Base-by-base conservation (phyloP, 1,139 yeast genomes). In the Geotrichum phurueaensis region DNA sequence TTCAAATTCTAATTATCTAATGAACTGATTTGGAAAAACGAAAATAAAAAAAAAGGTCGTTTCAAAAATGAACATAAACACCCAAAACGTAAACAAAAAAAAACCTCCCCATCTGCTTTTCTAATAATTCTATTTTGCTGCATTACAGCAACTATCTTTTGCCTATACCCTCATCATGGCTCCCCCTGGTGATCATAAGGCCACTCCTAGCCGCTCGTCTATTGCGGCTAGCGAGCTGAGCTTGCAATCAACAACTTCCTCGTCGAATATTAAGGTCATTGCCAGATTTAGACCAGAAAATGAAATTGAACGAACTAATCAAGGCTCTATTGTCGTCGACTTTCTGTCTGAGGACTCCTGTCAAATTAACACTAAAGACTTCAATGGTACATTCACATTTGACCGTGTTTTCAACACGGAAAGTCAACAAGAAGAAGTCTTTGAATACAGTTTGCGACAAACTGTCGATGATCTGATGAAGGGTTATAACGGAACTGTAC, bases 401-500 rank as follows among this genome's bases (percentile, higher is more conserved):
- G 96, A 90, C 71, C 75, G 83, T 31, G 86, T 89, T 0, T 89
- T 89, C 67, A 81, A 76, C 27, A 76, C 79, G 1, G 69, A 71
- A 0, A 65, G 85, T 2, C 67, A 79, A 0, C 96, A 89, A 68
- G 67, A 70, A 6, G 85, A 85, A 12, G 75, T 91, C 2, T 89
- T 85, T 69, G 79, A 84, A 10, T 83, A 79, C 68, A 81, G 89
- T 1, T 79, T 87, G 18, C 71, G 75, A 54, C 82, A 79, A 53
- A 84, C 84, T 2, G 86, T 86, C 2, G 86, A 84, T 55, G 94
- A 87, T 66, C 78, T 89, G 49, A 79, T 89, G 64, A 79, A 81
- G 51, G 97, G 97, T 0, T 89, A 87, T 70, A 89, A 91, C 71
- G 94, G 95, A 23, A 85, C 96, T 0, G 86, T 91, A 0, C 75